Evolutionary conservation across 805 yeast genomes (phyloP).

Genomic region (Sugiyamaella marilandica): DNA sequence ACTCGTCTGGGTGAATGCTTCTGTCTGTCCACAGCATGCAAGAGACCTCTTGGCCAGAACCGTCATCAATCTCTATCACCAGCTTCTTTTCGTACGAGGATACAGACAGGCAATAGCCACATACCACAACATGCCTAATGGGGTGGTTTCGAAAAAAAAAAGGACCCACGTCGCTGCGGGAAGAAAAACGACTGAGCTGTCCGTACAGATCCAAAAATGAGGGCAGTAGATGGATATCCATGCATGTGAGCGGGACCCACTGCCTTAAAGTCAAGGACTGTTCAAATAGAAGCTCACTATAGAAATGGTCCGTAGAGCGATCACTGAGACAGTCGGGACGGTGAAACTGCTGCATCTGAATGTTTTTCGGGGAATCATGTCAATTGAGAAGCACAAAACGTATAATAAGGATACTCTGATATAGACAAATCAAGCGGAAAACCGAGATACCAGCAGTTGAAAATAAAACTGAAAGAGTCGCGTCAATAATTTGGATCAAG

Average conservation of each 20-base stretch:
- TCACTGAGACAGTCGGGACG: background rate
- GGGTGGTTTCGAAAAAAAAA: constrained; percentile 24
- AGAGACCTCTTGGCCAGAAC: constrained; percentile 5
- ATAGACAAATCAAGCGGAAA: too few species aligned
- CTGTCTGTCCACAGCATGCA: background rate
- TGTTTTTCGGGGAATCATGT: too few species aligned
- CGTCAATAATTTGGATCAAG: too few species aligned
- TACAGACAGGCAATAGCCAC: constrained; percentile 1
- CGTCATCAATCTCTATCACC: constrained; percentile 8
- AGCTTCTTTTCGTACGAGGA: background rate
- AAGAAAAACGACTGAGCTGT: background rate
- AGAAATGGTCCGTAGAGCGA: background rate
- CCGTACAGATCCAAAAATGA: constrained; percentile 7
- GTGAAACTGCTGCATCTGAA: background rate
- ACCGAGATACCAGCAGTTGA: too few species aligned
- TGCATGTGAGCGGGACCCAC: constrained; percentile 22
- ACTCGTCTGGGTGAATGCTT: background rate
- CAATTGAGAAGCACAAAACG: too few species aligned
- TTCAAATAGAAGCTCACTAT: constrained; percentile 3
- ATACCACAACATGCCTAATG: constrained; percentile 12
- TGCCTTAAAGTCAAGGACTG: constrained; percentile 18
- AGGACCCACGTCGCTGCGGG: constrained; percentile 9
- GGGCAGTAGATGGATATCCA: constrained; percentile 12
- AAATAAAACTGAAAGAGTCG: too few species aligned
- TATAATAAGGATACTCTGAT: too few species aligned